phyloP scores from a whole-genome alignment of 371 early-diverging fungal species.

The Coemansia sp. region DNA sequence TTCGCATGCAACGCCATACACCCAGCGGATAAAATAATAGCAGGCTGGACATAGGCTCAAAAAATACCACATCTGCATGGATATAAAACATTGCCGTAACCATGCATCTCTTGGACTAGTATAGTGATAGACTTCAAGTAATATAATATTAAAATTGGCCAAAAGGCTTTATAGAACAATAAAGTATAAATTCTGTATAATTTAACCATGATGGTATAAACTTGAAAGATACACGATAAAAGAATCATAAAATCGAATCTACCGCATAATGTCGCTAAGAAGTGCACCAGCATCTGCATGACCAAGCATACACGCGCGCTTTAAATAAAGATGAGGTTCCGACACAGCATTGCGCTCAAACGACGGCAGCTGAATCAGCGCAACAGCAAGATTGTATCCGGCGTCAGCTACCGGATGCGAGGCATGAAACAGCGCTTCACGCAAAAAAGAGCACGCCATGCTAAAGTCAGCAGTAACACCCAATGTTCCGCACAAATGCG shows the following conservation, averaged over 20 bases:
- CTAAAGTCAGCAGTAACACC: slow-evolving; percentile 45
- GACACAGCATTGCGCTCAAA: slow-evolving; percentile 37
- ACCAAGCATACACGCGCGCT: slow-evolving; percentile 47
- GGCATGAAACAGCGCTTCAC: slow-evolving; percentile 45
- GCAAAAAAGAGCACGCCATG: slow-evolving; percentile 47
- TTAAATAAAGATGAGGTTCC: slow-evolving; percentile 45
- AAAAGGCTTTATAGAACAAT: neutral
- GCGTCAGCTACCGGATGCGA: slow-evolving; percentile 50
- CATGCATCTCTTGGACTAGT: neutral
- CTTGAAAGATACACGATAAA: neutral
- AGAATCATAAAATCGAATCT: neutral
- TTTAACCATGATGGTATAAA: neutral
- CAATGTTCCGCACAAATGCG: slow-evolving; percentile 41
- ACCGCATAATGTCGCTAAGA: slow-evolving; percentile 40
- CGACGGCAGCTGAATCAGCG: slow-evolving; percentile 47
- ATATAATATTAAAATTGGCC: no score
- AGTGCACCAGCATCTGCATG: slow-evolving; percentile 44
- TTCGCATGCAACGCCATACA: slow-evolving; percentile 7
- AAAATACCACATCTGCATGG: neutral
- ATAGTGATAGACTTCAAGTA: no score
- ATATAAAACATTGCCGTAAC: neutral
- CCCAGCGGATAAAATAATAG: neutral
- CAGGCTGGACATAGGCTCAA: neutral
- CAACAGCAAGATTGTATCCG: slow-evolving; percentile 39
- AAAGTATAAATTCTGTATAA: neutral